Evolutionary conservation across 1,284 basidiomycete species (phyloP).

Genomic region (Afroboletus lepidellus): DNA sequence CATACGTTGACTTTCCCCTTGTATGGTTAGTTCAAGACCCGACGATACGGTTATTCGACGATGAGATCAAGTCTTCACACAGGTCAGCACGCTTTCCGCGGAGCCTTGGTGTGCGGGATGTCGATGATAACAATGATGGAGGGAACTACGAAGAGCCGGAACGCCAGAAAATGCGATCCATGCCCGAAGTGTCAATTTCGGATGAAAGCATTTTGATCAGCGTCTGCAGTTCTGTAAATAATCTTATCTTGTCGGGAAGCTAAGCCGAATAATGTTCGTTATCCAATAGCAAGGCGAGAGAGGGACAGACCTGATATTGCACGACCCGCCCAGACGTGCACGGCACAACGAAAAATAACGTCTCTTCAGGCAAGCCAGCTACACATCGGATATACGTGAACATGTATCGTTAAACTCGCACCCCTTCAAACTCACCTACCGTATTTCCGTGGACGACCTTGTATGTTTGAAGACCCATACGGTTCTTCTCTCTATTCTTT

Average conservation of each 20-base stretch:
- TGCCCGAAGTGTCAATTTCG: constrained; percentile 11
- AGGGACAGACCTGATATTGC: constrained; percentile 51
- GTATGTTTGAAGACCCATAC: constrained; percentile 26
- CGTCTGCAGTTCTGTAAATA: constrained; percentile 35
- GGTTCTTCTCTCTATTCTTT: constrained; percentile 4
- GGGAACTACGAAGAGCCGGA: neutral
- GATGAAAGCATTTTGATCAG: constrained; percentile 20
- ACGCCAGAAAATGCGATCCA: constrained; percentile 5
- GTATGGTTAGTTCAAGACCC: too few relatives aligned
- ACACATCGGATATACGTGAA: neutral
- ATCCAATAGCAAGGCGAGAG: neutral
- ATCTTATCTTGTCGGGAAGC: constrained; percentile 38
- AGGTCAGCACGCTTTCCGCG: too few relatives aligned
- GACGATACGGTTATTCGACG: too few relatives aligned
- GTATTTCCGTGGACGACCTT: constrained; percentile 21
- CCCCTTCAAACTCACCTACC: constrained; percentile 3
- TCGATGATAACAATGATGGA: too few relatives aligned
- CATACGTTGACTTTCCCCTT: too few relatives aligned
- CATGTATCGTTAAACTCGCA: neutral
- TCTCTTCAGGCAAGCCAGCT: constrained; percentile 38
- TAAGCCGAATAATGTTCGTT: constrained; percentile 9
- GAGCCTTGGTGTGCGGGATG: too few relatives aligned
- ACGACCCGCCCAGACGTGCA: constrained; percentile 69
- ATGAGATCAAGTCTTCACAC: too few relatives aligned
- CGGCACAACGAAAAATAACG: constrained; percentile 63